phyloP scores from a whole-genome alignment of 805 yeast species.

The Spathaspora gorwiae region DNA sequence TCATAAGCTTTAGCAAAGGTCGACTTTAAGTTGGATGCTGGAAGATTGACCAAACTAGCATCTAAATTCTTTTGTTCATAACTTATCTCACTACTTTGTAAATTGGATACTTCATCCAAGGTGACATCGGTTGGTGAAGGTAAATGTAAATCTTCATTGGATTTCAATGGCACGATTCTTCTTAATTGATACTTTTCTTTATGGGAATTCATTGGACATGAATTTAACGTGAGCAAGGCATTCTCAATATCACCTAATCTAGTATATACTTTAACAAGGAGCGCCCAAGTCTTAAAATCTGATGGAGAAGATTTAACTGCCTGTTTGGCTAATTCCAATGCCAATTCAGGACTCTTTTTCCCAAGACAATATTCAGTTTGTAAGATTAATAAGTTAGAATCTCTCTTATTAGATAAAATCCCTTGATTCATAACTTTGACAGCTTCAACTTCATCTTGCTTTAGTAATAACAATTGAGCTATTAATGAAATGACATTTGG shows the following conservation, averaged over 20 bases:
- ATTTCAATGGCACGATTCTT: constrained; percentile 51
- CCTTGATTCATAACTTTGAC: constrained; percentile 49
- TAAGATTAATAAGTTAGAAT: constrained; percentile 48
- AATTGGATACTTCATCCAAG: constrained; percentile 60
- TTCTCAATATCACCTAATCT: constrained; percentile 62
- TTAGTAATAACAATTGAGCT: constrained; percentile 48
- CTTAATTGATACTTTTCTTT: constrained; percentile 62
- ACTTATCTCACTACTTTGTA: constrained; percentile 62
- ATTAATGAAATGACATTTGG: constrained; percentile 55
- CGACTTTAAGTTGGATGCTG: constrained; percentile 62
- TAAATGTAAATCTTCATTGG: constrained; percentile 55
- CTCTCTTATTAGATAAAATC: constrained; percentile 46
- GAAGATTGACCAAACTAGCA: constrained; percentile 55
- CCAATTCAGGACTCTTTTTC: constrained; percentile 51
- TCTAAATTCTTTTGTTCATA: constrained; percentile 64
- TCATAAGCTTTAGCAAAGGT: constrained; percentile 44
- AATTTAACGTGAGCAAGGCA: constrained; percentile 66
- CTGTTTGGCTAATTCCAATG: constrained; percentile 54
- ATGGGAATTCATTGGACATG: constrained; percentile 78
- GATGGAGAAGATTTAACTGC: constrained; percentile 74
- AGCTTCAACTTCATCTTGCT: constrained; percentile 58
- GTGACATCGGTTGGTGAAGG: constrained; percentile 76
- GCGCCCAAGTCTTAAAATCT: constrained; percentile 70
- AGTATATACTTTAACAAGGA: constrained; percentile 60
- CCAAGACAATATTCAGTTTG: constrained; percentile 56